These are phyloP conservation scores for Hansfordia pulvinata DNA, from an alignment of 2,329 filamentous ascomycete species.

Conservation along the genomic window DNA sequence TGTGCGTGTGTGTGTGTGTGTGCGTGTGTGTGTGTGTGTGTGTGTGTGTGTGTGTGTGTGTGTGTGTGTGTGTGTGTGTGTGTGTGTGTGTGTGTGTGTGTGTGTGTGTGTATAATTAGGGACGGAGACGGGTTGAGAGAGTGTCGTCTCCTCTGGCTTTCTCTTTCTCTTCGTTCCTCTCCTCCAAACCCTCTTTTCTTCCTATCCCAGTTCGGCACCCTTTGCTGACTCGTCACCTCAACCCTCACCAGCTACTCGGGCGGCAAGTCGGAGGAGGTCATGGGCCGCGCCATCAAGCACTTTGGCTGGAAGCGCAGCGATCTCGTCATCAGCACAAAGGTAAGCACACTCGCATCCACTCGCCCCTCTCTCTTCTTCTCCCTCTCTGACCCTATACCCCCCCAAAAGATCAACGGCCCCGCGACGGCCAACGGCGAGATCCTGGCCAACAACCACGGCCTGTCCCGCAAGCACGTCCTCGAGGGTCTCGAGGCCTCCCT, in stretches of 20 bases:
- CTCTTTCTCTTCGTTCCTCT: too few species aligned
- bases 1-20: slow-evolving; percentile 1
- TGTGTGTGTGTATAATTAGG: too few species aligned
- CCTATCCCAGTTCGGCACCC: too few species aligned
- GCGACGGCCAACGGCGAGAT: slow-evolving; percentile 42
- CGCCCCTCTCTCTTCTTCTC: slow-evolving; percentile 1
- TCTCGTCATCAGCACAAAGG: slow-evolving; percentile 47
- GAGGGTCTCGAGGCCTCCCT: slow-evolving; percentile 50
- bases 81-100: too few species aligned
- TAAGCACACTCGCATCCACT: slow-evolving; percentile 8
- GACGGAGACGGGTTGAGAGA: too few species aligned
- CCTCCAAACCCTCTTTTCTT: too few species aligned
- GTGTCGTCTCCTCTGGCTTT: background rate
- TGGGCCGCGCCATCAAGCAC: slow-evolving; percentile 46
- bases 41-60: too few species aligned
- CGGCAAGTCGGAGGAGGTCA: slow-evolving; percentile 49
- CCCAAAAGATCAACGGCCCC: slow-evolving; percentile 60
- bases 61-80: too few species aligned
- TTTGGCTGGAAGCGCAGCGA: slow-evolving; percentile 49
- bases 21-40: background rate
- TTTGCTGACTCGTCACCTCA: too few species aligned
- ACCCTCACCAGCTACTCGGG: slow-evolving; percentile 35
- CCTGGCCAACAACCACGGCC: slow-evolving; percentile 51
- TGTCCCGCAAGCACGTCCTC: slow-evolving; percentile 56
- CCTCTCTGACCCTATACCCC: background rate